These are phyloP conservation scores for Incumbomyces delicatus DNA, from an alignment of 2,329 filamentous ascomycete genomes.

Conservation along the genomic window DNA sequence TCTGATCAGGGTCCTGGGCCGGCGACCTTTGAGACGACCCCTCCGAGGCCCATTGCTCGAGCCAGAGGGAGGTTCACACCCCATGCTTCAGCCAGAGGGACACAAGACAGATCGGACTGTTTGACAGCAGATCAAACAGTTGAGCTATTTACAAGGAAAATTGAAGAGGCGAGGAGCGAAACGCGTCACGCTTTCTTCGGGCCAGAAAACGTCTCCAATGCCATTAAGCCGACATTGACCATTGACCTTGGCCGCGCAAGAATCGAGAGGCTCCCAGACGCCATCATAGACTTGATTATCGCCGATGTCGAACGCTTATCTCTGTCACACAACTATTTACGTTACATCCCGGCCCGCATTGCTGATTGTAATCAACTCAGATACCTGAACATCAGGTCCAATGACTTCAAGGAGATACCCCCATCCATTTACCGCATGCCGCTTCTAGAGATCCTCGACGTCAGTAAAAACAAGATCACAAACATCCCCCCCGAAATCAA, in stretches of 20 bases:
- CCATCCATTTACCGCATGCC: constrained; percentile 67
- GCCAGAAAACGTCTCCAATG: constrained; percentile 36
- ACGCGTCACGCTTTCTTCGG: constrained; percentile 39
- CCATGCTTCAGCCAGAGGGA: constrained; percentile 14
- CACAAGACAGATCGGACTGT: constrained; percentile 9
- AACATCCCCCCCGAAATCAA: constrained; percentile 68
- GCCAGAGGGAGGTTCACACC: constrained; percentile 3
- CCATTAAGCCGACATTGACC: constrained; percentile 40
- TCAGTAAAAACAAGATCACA: constrained; percentile 77
- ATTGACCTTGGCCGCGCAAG: constrained; percentile 42
- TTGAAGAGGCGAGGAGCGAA: constrained; percentile 39
- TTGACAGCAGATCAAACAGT: constrained; percentile 34
- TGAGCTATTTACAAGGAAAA: constrained; percentile 34
- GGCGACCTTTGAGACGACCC: constrained; percentile 3
- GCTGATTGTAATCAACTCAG: constrained; percentile 39
- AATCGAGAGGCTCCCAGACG: constrained; percentile 39
- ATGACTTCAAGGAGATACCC: constrained; percentile 51
- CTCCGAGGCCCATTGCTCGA: not conserved
- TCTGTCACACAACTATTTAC: constrained; percentile 43
- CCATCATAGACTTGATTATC: constrained; percentile 43
- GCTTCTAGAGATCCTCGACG: constrained; percentile 83
- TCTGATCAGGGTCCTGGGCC: constrained; percentile 6
- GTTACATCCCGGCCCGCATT: constrained; percentile 39
- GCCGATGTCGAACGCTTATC: constrained; percentile 45
- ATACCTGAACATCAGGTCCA: constrained; percentile 42